Evolutionary conservation across 2,329 filamentous ascomycete species (phyloP).

Genomic region (Paramyrothecium roridum): DNA sequence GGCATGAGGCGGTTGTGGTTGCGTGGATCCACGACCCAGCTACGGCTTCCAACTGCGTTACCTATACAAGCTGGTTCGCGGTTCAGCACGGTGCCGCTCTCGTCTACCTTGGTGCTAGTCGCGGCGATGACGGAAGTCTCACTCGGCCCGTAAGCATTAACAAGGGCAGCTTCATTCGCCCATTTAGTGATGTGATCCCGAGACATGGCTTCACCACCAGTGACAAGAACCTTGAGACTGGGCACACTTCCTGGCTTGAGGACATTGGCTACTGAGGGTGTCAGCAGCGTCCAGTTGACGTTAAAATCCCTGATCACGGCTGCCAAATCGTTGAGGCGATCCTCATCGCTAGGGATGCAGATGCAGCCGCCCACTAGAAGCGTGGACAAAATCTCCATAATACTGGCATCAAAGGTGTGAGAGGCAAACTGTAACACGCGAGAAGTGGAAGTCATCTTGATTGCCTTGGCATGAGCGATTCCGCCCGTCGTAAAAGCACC

Average conservation of each 20-base stretch:
- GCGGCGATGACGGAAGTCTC: slow-evolving; percentile 1
- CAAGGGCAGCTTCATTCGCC: slow-evolving; percentile 3
- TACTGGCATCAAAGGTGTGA: slow-evolving; percentile 13
- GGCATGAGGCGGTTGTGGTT: slow-evolving; percentile 18
- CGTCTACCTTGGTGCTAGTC: slow-evolving; percentile 28
- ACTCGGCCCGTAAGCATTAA: slow-evolving; percentile 3
- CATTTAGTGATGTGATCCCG: slow-evolving; percentile 1
- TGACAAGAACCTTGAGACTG: slow-evolving; percentile 1
- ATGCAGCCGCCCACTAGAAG: slow-evolving; percentile 8
- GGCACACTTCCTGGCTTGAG: slow-evolving; percentile 4
- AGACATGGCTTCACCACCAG: slow-evolving; percentile 1
- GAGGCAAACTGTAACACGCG: slow-evolving; percentile 11
- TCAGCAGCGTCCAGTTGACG: slow-evolving; percentile 8
- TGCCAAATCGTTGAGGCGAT: slow-evolving; percentile 10
- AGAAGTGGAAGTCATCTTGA: slow-evolving; percentile 1
- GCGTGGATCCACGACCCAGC: slow-evolving; percentile 36
- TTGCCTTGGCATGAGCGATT: slow-evolving; percentile 1
- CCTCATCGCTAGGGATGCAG: slow-evolving; percentile 12
- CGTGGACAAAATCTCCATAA: slow-evolving; percentile 9
- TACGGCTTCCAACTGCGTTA: slow-evolving; percentile 3
- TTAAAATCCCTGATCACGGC: slow-evolving; percentile 5
- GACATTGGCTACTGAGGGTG: slow-evolving; percentile 8
- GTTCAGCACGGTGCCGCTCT: slow-evolving; percentile 1
- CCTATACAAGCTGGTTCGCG: slow-evolving; percentile 7
- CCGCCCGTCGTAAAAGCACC: slow-evolving; percentile 4